Evolutionary conservation across 2,329 filamentous ascomycete genomes (phyloP), one percentile per base, ranked within the genome.

Genomic region (Escovopsis weberi): DNA sequence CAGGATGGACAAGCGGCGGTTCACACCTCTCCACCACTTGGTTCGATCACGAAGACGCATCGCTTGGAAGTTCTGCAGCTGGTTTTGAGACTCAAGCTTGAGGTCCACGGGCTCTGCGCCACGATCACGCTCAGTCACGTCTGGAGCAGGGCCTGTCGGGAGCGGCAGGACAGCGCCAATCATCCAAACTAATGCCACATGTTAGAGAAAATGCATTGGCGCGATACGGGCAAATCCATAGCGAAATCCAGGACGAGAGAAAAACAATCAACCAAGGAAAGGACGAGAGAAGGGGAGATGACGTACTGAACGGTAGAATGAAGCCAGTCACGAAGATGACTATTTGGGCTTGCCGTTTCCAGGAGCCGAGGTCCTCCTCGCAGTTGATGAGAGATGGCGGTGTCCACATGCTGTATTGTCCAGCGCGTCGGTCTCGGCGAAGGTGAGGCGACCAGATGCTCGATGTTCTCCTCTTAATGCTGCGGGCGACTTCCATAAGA

Each of bases 301-400:
- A 60, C 75, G 61, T 63, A 82, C 78, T 69, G 47, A 86, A 70
- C 6, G 85, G 86, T 54, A 86, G 76, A 38, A 89, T 64, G 54
- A 93, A 93, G 23, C 86, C 86, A 38, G 81, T 36, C 43, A 79
- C 75, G 61, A 93, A 93, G 39, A 85, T 65, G 41, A 82, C 66
- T 28, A 89, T 72, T 59, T 93, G 86, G 38, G 78, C 63, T 54
- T 88, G 88, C 47, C 82, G 74, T 48, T 74, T 73, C 40, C 78
- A 79, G 48, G 82, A 69, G 4, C 26, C 75, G 12, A 73, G 70
- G 33, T 72, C 74, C 34, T 78, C 75, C 3, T 73, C 62, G 9
- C 73, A 73, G 61, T 79, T 82, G 46, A 78, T 75, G 19, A 82
- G 64, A 1, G 78, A 80, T 1, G 85, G 85, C 2, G 85, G 78